Evolutionary conservation across 305 asterid genomes (phyloP), one percentile per base, ranked within the genome.

Genomic region (Coffea humblotiana): DNA sequence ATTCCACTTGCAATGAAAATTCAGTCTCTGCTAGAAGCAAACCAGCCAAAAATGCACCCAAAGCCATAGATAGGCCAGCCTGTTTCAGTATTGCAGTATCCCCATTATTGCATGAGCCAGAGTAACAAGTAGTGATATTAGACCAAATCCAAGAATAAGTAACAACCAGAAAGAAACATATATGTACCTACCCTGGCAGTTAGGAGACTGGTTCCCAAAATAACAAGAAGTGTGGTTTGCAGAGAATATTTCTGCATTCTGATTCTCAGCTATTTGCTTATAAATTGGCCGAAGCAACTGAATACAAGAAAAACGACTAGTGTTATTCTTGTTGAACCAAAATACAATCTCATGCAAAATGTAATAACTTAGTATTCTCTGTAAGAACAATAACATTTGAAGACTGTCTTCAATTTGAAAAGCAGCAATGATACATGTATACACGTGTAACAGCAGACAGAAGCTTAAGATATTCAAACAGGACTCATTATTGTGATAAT

Each of bases 31-130:
- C 99, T 68, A 96, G 92, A 88, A 96, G 98, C 90, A 96, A 90
- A 78, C 99, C 99, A 88, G 99, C 99, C 90, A 96, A 91, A 91
- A 96, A 96, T 82, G 99, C 99, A 83, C 99, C 99, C 84, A 96
- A 82, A 60, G 98, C 99, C 99, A 96, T 96, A 87, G 99, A 96
- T 83, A 96, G 95, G 78, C 99, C 99, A 87, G 98, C 99, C 99
- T 96, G 93, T 88, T 87, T 71, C 73, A 78, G 37, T 21, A 74
- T 80, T 64, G 87, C 71, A 78, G 32, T 21, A 61, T 48, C 72
- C 35, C 80, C 48, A 69, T 76, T 40, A 52, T 69, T 8, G 61
- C 48, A 64, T 47, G 25, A 35, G n/a, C 72, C 37, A 35, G 10
- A 79, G 77, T 76, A 49, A 23, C 1, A 74, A 61, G 67, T 73